Evolutionary conservation across 2,329 filamentous ascomycete genomes (phyloP).

Genomic region (Lasiodiplodia theobromae): DNA sequence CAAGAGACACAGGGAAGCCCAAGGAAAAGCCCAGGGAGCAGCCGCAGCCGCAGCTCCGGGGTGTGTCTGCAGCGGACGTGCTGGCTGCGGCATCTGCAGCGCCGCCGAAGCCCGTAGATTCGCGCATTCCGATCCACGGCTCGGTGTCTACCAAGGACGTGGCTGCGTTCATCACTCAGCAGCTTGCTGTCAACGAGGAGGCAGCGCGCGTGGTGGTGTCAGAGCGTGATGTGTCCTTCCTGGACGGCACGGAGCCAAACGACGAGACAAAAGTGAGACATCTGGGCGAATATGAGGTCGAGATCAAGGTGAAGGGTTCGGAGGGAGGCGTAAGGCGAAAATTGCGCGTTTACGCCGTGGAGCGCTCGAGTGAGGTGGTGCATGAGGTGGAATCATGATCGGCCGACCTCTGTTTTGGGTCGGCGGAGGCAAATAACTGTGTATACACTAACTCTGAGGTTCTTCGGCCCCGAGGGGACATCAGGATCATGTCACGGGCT

Average conservation of each 20-base stretch:
- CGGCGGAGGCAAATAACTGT: not conserved
- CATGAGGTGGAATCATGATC: constrained; percentile 25
- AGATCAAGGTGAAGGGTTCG: constrained; percentile 58
- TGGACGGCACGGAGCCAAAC: constrained; percentile 39
- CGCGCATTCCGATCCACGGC: constrained; percentile 55
- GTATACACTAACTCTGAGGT: constrained; percentile 17
- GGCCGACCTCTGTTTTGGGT: constrained; percentile 1
- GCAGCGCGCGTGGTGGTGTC: constrained; percentile 57
- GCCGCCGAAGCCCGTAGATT: constrained; percentile 32
- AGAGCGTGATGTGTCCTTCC: constrained; percentile 60
- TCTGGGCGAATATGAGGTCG: constrained; percentile 60
- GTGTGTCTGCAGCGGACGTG: constrained; percentile 40
- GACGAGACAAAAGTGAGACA: constrained; percentile 57
- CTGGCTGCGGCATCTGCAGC: constrained; percentile 44
- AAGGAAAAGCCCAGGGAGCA: not conserved
- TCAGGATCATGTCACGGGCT: constrained; percentile 2
- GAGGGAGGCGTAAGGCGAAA: constrained; percentile 20
- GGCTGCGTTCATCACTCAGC: constrained; percentile 54
- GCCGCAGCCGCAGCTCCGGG: constrained; percentile 15
- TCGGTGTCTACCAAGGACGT: constrained; percentile 64
- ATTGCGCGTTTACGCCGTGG: not conserved
- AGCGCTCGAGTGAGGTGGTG: constrained; percentile 5
- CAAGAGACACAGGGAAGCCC: constrained; percentile 34
- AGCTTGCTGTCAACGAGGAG: constrained; percentile 60
- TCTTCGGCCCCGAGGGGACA: constrained; percentile 7